A percentile compares a stretch with the other conserved stretches of the same genome.
These are phyloP conservation scores for Euphorbia schlechtendalii DNA, from an alignment of 441 rosid genomes.

Conservation along the genomic window DNA sequence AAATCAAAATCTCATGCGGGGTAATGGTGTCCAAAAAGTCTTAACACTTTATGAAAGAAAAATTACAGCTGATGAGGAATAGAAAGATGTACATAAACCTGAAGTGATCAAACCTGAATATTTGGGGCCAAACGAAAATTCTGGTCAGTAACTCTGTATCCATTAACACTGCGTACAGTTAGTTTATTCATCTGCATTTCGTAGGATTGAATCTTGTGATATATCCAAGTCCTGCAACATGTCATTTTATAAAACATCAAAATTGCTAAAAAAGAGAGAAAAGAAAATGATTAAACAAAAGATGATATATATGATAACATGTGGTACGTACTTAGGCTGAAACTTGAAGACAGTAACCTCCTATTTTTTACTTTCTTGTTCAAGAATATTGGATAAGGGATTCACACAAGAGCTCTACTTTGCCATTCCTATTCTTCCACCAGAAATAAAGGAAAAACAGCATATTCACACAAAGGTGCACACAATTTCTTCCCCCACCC, in stretches of 20 bases:
- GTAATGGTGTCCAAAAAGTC: slow-evolving; percentile 81
- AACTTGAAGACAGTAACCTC: too few species aligned
- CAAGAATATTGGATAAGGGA: too few species aligned
- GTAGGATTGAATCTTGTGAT: slow-evolving; percentile 85
- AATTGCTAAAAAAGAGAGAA: too few species aligned
- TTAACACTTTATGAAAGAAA: slow-evolving; percentile 31
- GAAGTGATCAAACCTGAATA: slow-evolving; percentile 91
- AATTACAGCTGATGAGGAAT: neutral
- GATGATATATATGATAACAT: too few species aligned
- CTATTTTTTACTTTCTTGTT: too few species aligned
- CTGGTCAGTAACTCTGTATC: slow-evolving; percentile 98
- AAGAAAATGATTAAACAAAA: too few species aligned
- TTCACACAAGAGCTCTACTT: too few species aligned
- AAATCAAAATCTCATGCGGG: slow-evolving; percentile 76
- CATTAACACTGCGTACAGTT: slow-evolving; percentile 97
- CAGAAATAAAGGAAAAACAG: too few species aligned
- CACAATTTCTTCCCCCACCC: too few species aligned
- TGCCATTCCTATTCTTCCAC: too few species aligned
- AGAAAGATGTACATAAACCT: slow-evolving; percentile 4
- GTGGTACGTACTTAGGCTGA: too few species aligned
- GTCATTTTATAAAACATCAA: slow-evolving; percentile 20
- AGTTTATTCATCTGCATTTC: slow-evolving; percentile 89
- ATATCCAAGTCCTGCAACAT: slow-evolving; percentile 75
- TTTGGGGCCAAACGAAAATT: slow-evolving; percentile 92
- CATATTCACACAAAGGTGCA: too few species aligned